A percentile compares a stretch with the other conserved stretches of the same genome.
phyloP scores from a whole-genome alignment of 2,329 filamentous ascomycete genomes.

The Colletotrichum lupini region DNA sequence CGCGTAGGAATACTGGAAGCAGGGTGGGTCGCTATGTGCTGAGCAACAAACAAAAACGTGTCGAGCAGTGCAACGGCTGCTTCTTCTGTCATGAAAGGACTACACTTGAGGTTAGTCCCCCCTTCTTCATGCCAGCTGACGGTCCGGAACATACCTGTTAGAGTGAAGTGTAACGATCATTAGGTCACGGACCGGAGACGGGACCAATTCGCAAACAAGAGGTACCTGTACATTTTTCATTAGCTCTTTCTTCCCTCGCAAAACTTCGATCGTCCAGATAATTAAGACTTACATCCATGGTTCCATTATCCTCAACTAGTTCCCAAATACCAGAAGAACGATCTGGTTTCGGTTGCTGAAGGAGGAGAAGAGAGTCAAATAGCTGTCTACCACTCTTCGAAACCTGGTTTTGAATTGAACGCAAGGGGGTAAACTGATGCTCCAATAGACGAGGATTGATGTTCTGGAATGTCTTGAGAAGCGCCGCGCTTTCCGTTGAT shows the following conservation, averaged over 20 bases:
- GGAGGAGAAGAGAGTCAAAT: slow-evolving; percentile 84
- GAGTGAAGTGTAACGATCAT: slow-evolving; percentile 73
- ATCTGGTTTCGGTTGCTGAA: slow-evolving; percentile 74
- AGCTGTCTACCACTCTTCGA: slow-evolving; percentile 61
- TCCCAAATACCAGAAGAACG: slow-evolving; percentile 68
- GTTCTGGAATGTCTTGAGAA: slow-evolving; percentile 70
- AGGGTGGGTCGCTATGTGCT: slow-evolving; percentile 28
- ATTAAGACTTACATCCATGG: slow-evolving; percentile 71
- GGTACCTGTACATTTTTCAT: slow-evolving; percentile 61
- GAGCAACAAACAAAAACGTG: neutral
- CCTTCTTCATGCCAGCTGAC: too few relatives aligned
- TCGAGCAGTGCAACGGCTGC: neutral
- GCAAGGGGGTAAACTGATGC: slow-evolving; percentile 80
- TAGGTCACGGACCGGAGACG: slow-evolving; percentile 60
- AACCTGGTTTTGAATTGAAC: slow-evolving; percentile 71
- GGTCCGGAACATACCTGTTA: slow-evolving; percentile 53
- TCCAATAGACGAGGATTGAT: slow-evolving; percentile 71
- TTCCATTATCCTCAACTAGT: slow-evolving; percentile 65
- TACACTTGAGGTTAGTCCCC: neutral
- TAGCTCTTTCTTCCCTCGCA: slow-evolving; percentile 20
- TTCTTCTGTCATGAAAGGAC: neutral
- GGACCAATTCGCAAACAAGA: slow-evolving; percentile 80
- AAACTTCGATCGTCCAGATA: neutral
- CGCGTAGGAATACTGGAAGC: slow-evolving; percentile 34
- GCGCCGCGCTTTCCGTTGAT: slow-evolving; percentile 61